Conservation (phyloP, 139 green algal genomes). For the Micromonas commoda region DNA sequence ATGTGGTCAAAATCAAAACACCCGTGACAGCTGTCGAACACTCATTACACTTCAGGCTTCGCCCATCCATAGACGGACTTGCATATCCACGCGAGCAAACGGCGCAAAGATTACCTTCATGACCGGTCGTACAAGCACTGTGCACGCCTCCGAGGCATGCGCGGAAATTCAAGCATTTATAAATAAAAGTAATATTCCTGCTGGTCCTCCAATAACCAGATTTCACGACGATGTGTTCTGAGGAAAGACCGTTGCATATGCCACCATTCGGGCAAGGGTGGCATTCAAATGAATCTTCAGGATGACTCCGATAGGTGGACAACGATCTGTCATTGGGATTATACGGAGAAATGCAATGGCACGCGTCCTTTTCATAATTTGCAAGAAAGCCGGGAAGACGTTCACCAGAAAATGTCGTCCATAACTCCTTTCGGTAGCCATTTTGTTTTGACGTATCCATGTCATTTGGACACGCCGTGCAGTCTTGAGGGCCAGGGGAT, state of each 20-base stretch:
- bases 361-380: background rate
- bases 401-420: background rate
- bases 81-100: background rate
- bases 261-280: background rate
- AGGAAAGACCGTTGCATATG: background rate
- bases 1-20: background rate
- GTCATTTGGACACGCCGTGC: background rate
- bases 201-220: background rate
- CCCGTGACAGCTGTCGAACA: background rate
- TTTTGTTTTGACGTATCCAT: background rate
- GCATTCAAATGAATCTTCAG: background rate
- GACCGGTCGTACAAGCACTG: background rate
- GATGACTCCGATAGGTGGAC: background rate
- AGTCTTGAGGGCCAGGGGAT: background rate
- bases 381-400: background rate
- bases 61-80: background rate
- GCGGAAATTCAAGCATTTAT: background rate
- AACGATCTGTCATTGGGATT: background rate
- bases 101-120: background rate
- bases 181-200: background rate
- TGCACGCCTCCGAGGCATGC: background rate
- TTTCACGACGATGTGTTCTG: background rate
- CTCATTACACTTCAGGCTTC: background rate
- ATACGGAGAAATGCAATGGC: background rate
- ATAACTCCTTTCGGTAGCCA: background rate